Conservation (phyloP, 495 filamentous ascomycete species). For the Penicillium turbatum region DNA sequence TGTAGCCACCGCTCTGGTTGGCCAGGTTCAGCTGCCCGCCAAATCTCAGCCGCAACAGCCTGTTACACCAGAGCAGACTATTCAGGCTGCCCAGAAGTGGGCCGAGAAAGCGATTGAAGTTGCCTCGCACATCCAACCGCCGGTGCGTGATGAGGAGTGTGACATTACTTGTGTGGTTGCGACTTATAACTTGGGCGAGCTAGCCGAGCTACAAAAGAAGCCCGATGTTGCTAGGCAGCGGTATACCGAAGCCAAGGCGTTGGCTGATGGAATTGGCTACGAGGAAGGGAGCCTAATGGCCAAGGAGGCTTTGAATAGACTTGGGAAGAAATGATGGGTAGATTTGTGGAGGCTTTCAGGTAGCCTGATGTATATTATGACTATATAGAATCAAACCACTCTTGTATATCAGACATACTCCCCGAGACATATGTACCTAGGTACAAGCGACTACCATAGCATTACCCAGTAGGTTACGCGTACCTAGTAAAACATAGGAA, state of each 20-base stretch:
- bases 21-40: slow-evolving; percentile 26
- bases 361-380: slow-evolving; percentile 22
- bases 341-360: background rate
- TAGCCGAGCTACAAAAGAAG: slow-evolving; percentile 68
- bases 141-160: slow-evolving; percentile 71
- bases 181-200: slow-evolving; percentile 79
- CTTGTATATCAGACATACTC: background rate
- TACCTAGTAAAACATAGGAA: background rate
- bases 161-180: slow-evolving; percentile 80
- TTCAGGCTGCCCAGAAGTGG: slow-evolving; percentile 66
- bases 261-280: slow-evolving; percentile 61
- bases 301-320: slow-evolving; percentile 41
- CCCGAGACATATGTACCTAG: background rate
- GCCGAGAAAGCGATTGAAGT: slow-evolving; percentile 67
- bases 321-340: slow-evolving; percentile 30
- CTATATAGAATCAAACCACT: slow-evolving; percentile 9
- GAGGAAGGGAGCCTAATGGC: slow-evolving; percentile 59
- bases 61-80: slow-evolving; percentile 44
- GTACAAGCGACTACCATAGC: background rate
- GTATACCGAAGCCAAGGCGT: slow-evolving; percentile 56
- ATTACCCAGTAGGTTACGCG: background rate
- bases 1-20: slow-evolving; percentile 34
- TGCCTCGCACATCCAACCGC: slow-evolving; percentile 50
- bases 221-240: slow-evolving; percentile 51
- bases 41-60: slow-evolving; percentile 43